Conservation (phyloP, 2,329 filamentous ascomycete species). For the Aspergillus sp. region DNA sequence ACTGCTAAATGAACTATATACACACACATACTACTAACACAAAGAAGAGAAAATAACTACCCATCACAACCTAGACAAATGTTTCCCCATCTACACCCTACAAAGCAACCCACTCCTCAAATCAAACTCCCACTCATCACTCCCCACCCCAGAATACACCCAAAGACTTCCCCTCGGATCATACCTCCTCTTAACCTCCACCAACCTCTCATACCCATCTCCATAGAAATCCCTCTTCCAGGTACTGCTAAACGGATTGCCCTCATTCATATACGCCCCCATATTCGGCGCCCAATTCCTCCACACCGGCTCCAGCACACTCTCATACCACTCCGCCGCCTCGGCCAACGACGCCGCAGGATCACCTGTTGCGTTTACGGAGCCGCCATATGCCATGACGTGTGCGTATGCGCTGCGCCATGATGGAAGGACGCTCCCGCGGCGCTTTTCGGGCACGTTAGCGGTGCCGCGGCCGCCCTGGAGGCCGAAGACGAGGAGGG, state of each 20-base stretch:
- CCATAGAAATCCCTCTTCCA: conserved; percentile 31
- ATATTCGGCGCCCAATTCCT: conserved; percentile 27
- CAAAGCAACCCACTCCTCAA: conserved; percentile 21
- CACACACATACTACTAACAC: too few species aligned
- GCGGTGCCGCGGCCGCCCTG: conserved; percentile 3
- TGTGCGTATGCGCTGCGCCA: conserved; percentile 40
- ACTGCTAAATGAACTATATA: too few species aligned
- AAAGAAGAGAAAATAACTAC: too few species aligned
- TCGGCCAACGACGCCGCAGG: background rate
- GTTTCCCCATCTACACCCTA: background rate
- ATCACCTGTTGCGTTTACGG: conserved; percentile 2
- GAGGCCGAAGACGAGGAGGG: conserved; percentile 15
- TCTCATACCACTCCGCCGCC: conserved; percentile 14
- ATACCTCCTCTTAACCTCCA: conserved; percentile 30
- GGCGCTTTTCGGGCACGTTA: background rate
- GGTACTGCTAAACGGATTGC: conserved; percentile 15
- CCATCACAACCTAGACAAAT: too few species aligned
- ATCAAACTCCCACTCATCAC: conserved; percentile 26
- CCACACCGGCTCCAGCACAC: conserved; percentile 23
- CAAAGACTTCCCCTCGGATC: conserved; percentile 27
- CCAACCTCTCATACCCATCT: conserved; percentile 28
- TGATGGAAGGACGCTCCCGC: conserved; percentile 12
- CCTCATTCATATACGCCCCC: conserved; percentile 31
- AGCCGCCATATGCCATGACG: conserved; percentile 29
- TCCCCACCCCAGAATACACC: conserved; percentile 20